A percentile compares a stretch with the other conserved stretches of the same genome.
Conservation (phyloP, 345 rosid genomes). For the Eucalyptus urophylla region DNA sequence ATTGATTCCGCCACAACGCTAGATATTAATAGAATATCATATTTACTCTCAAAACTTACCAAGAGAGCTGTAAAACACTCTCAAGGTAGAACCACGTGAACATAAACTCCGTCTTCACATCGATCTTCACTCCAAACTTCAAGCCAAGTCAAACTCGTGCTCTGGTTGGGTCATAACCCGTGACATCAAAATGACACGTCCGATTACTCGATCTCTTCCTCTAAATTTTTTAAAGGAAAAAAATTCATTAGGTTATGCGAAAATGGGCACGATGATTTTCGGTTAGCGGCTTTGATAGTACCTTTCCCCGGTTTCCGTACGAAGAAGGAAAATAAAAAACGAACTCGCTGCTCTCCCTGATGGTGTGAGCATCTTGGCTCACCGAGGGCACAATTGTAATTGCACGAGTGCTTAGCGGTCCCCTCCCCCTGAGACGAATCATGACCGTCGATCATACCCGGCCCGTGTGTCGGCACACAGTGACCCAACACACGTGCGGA, state of each 20-base stretch:
- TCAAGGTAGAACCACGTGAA: background rate
- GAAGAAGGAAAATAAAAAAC: background rate
- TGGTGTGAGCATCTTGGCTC: too few species aligned
- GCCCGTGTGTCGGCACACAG: background rate
- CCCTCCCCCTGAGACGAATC: background rate
- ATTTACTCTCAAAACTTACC: too few species aligned
- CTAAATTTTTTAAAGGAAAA: rapidly evolving
- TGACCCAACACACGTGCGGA: background rate
- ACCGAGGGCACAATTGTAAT: background rate
- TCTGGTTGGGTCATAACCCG: rapidly evolving
- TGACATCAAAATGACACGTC: background rate
- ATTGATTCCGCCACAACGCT: rapidly evolving
- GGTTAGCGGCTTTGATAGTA: background rate
- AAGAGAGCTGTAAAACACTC: too few species aligned
- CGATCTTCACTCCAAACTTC: background rate
- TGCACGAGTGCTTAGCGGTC: background rate
- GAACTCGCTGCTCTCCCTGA: background rate
- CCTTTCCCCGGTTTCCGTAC: background rate
- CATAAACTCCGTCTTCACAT: rapidly evolving
- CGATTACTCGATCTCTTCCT: background rate
- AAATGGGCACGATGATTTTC: background rate
- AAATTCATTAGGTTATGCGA: background rate
- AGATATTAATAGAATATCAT: too few species aligned
- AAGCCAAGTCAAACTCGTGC: rapidly evolving
- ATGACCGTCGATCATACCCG: background rate